Evolutionary conservation across 331 rosid genomes (phyloP), one percentile per base, ranked within the genome.

Genomic region (Pyrus hybrid): DNA sequence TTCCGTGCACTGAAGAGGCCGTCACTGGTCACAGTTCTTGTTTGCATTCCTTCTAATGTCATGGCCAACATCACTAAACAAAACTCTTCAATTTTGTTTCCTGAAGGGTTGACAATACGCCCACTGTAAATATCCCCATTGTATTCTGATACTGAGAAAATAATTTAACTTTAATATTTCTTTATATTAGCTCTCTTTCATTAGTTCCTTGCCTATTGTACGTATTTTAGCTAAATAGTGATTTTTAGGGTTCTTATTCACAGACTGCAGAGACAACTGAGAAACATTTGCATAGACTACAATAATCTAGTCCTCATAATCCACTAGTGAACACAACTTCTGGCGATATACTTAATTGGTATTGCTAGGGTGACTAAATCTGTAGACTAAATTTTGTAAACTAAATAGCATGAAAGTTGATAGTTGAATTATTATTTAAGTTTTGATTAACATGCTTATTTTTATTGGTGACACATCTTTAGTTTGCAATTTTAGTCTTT

Each of bases 1-100:
- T 83, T 83, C 78, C 79, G 23, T 75, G 83, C 61, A 69, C 73
- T 10, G 81, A 72, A 70, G 70, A 70, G 63, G 37, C 32, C 49
- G 32, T 60, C 76, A 47, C 58, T 22, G 23, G 51, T 62, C 60
- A 47, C 37, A 25, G 32, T 68, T 68, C 75, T 76, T 60, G 58
- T 68, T 58, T 13, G 14, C 64, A 67, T 43, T 45, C 60, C 57
- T 18, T 56, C 8, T 56, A 68, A 67, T 22, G 60, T 20, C 18
- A 21, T 23, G 63, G 9, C 4, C 5, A 51, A 28, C 51, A 8
- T 33, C 25, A 6, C n/a, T 21, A 16, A 37, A 57, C 22, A 14
- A 9, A 73, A 22, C 37, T 60, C 68, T 60, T 60, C 68, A 37
- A 72, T 60, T 72, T 72, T 37, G 7, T 45, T 13, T 7, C 12